These are phyloP conservation scores for Wickerhamiella nectarea DNA, from an alignment of 805 yeast species.

Conservation along the genomic window DNA sequence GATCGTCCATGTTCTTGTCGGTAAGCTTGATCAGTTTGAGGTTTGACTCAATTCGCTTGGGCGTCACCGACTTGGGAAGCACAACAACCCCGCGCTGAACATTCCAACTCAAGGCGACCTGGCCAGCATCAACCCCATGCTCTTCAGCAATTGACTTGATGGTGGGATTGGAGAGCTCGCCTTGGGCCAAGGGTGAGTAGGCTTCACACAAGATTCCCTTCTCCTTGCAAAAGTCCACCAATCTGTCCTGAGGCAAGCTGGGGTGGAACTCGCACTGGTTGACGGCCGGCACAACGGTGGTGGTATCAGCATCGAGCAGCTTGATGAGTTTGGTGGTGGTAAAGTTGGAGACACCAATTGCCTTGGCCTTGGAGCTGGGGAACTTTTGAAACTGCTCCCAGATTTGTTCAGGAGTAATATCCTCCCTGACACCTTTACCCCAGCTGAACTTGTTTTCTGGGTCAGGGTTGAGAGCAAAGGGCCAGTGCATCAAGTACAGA, in stretches of 20 bases:
- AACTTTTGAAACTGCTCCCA: slow-evolving; percentile 46
- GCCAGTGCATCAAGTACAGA: slow-evolving; percentile 54
- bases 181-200: slow-evolving; percentile 61
- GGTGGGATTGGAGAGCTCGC: slow-evolving; percentile 36
- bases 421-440: slow-evolving; percentile 24
- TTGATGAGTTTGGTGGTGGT: slow-evolving; percentile 37
- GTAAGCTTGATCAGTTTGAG: slow-evolving; percentile 31
- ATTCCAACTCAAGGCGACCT: slow-evolving; percentile 50
- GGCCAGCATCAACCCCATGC: slow-evolving; percentile 39
- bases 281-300: slow-evolving; percentile 46
- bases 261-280: slow-evolving; percentile 72
- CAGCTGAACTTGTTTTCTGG: slow-evolving; percentile 31
- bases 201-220: slow-evolving; percentile 51
- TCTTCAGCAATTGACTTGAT: slow-evolving; percentile 46
- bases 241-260: slow-evolving; percentile 47
- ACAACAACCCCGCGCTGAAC: slow-evolving; percentile 46
- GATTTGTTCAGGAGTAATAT: slow-evolving; percentile 37
- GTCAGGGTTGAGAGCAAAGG: slow-evolving; percentile 18
- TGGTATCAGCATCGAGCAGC: slow-evolving; percentile 32
- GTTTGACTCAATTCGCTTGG: slow-evolving; percentile 40
- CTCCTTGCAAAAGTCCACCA: slow-evolving; percentile 37
- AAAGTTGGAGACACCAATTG: slow-evolving; percentile 65
- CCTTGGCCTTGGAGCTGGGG: slow-evolving; percentile 37
- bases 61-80: slow-evolving; percentile 61
- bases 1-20: slow-evolving; percentile 29